These are phyloP conservation scores for Acacia pycnantha DNA, from an alignment of 331 rosid species.

Conservation along the genomic window DNA sequence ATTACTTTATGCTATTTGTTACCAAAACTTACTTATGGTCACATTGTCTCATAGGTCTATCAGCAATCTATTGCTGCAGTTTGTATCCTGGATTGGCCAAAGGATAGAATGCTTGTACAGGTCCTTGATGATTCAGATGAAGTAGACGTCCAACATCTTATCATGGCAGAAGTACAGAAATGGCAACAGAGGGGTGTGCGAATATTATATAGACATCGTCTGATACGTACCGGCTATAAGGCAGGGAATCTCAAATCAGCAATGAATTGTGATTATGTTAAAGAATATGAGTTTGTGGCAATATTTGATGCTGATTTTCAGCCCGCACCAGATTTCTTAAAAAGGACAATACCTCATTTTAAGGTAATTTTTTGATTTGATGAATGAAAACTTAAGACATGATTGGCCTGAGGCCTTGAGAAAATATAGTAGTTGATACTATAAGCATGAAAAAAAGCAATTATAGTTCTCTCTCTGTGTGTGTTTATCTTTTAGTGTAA, in stretches of 20 bases:
- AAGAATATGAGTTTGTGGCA: conserved; percentile 92
- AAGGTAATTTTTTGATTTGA: conserved; percentile 57
- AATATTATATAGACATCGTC: conserved; percentile 87
- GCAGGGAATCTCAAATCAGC: conserved; percentile 99
- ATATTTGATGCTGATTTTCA: conserved; percentile 98
- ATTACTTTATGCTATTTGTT: conserved; percentile 1
- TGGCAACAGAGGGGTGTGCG: conserved; percentile 94
- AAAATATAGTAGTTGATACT: conserved; percentile 5
- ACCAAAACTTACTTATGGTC: conserved; percentile 24
- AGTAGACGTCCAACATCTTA: conserved; percentile 72
- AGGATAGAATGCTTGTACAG: conserved; percentile 90
- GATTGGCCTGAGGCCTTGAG: conserved; percentile 9
- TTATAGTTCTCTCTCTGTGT: not conserved
- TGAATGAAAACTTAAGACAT: not conserved
- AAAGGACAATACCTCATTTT: conserved; percentile 91
- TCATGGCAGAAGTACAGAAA: conserved; percentile 95
- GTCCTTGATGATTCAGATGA: conserved; percentile 98
- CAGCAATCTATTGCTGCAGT: conserved; percentile 97
- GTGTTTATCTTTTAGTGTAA: not conserved
- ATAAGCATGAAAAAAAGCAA: conserved; percentile 9
- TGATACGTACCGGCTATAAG: conserved; percentile 91
- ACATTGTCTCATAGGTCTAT: conserved; percentile 68
- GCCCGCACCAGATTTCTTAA: conserved; percentile 91
- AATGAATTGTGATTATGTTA: conserved; percentile 92
- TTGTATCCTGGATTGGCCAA: conserved; percentile 95